Conservation (phyloP, 371 early-diverging fungal species). For the Smittium mucronatum region DNA sequence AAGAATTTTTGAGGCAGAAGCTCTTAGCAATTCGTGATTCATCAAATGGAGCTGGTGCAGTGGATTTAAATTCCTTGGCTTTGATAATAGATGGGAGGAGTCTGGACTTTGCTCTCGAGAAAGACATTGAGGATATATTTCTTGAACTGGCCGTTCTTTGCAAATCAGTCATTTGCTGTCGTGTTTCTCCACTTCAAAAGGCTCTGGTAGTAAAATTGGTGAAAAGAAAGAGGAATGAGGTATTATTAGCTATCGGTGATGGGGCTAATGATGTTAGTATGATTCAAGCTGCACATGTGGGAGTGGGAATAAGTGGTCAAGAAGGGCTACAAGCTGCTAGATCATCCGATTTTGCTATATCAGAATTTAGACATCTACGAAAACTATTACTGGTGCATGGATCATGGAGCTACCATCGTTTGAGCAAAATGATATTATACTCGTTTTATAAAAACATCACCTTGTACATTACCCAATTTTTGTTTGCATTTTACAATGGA, state of each 20-base stretch:
- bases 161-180: slow-evolving; percentile 81
- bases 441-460: slow-evolving; percentile 96
- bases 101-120: slow-evolving; percentile 60
- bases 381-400: slow-evolving; percentile 88
- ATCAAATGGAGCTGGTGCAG: slow-evolving; percentile 17
- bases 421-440: slow-evolving; percentile 73
- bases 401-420: slow-evolving; percentile 82
- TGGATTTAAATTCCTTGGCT: slow-evolving; percentile 42
- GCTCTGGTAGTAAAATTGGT: slow-evolving; percentile 85
- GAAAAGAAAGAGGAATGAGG: slow-evolving; percentile 57
- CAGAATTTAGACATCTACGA: slow-evolving; percentile 80
- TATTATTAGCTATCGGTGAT: slow-evolving; percentile 86
- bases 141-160: slow-evolving; percentile 64
- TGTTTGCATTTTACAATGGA: slow-evolving; percentile 83
- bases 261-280: slow-evolving; percentile 98
- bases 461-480: slow-evolving; percentile 93
- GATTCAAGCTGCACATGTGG: slow-evolving; percentile 95
- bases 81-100: slow-evolving; percentile 87
- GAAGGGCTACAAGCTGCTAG: slow-evolving; percentile 96
- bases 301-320: slow-evolving; percentile 92
- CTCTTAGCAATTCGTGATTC: slow-evolving; percentile 47
- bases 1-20: slow-evolving; percentile 60
- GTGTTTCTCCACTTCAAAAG: slow-evolving; percentile 90
- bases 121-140: slow-evolving; percentile 37
- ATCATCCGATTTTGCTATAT: slow-evolving; percentile 91